Base-by-base conservation (phyloP, 1,284 basidiomycete species). In the Sanghuangporus sanghuang region DNA sequence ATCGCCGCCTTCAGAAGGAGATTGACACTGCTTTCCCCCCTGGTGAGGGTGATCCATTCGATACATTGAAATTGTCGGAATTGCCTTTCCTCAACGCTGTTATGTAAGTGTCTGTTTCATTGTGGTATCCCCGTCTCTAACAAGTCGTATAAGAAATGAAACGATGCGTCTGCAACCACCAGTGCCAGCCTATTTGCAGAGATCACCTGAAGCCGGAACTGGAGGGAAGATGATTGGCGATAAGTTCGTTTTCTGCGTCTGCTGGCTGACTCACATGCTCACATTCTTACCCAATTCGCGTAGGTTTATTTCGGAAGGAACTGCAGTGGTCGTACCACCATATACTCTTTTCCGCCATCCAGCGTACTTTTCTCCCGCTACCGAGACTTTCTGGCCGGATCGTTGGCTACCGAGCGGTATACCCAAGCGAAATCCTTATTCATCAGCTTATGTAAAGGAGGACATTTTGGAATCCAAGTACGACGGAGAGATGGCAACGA, bases 291-390 rank as follows among this genome's bases (percentile, higher is more conserved):
- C 46, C 27, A 32, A 32, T 36, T 57, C n/a, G 9, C 18, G 18
- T 48, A 85, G 82, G 55, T 79, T 77, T 64, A 71, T 85, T 2
- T 80, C 81, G 0, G 80, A 81, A 68, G 79, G 79, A 38, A 84
- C 80, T 2, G 77, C 74, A 48, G 74, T 81, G 16, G 79, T 77
- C 62, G 72, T 83, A 39, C 80, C 81, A 36, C 73, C 73, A 6
- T 83, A 83, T 68, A 76, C 76, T 32, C 68, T 84, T 7, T 83
- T 85, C 56, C 72, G 75, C 36, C 71, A 75, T 60, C 71, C 75
- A 16, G 71, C 73, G 9, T 67, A 79, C 68, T 80, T 80, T 63
- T 76, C 70, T 1, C 76, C 76, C 1, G 67, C 69, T 46, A 74
- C 78, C 14, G 72, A 78, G 27, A 53, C 68, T 1, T 80, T 80